Conservation (phyloP, 345 rosid species). For the Dovyalis caffra region DNA sequence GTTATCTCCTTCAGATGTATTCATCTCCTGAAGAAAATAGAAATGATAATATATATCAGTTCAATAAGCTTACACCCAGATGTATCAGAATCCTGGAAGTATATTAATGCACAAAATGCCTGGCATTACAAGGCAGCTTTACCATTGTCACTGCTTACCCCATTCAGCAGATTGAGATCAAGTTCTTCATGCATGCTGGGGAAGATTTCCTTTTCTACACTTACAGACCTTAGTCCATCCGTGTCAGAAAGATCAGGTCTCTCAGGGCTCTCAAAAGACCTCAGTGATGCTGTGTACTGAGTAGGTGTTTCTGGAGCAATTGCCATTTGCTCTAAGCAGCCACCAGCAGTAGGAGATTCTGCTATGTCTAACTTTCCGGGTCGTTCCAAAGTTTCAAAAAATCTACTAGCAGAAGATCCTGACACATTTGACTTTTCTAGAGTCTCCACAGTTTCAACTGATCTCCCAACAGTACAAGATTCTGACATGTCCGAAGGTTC, state of each 20-base stretch:
- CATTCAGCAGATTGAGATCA: slow-evolving; percentile 37
- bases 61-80: neutral
- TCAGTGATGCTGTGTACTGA: slow-evolving; percentile 32
- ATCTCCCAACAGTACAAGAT: neutral
- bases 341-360: slow-evolving; percentile 19
- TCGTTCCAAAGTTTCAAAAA: slow-evolving; percentile 14
- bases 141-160: slow-evolving; percentile 31
- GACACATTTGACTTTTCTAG: slow-evolving; percentile 14
- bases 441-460: slow-evolving; percentile 15
- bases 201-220: slow-evolving; percentile 22
- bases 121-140: neutral
- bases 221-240: slow-evolving; percentile 23
- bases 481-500: slow-evolving; percentile 2
- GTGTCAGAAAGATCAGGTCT: slow-evolving; percentile 28
- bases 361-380: slow-evolving; percentile 14
- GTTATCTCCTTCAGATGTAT: slow-evolving; percentile 24
- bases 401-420: slow-evolving; percentile 14
- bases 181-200: slow-evolving; percentile 33
- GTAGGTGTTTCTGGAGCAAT: slow-evolving; percentile 76
- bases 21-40: slow-evolving; percentile 34
- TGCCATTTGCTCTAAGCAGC: slow-evolving; percentile 30
- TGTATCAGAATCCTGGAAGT: neutral
- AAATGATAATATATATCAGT: neutral
- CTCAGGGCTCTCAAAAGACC: slow-evolving; percentile 36
- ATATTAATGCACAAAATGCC: neutral